Evolutionary conservation across 345 rosid genomes (phyloP), one percentile per base, ranked within the genome.

Genomic region (Eucalyptus sp.): DNA sequence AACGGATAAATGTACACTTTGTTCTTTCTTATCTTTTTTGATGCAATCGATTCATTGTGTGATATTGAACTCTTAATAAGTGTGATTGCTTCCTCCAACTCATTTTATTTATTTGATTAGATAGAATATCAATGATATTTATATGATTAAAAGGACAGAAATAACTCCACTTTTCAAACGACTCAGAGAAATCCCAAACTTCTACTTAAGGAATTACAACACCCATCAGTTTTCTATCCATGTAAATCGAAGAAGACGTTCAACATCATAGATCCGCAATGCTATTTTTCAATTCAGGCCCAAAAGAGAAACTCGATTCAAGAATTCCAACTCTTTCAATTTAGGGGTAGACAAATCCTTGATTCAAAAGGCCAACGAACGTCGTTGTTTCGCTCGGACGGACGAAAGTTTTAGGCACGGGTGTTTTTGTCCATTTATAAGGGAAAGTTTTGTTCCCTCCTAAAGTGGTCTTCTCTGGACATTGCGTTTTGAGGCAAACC

Each of bases 111-210:
- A 18, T 52, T 52, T 0, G 1, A 52, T 18, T 52, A 52, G 0
- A 52, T 52, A 52, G 5, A 52, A 52, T 52, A 4, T 52, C 9
- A 3, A 51, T 7, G 1, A 18, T 52, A 3, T 3, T 52, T 52
- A 20, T 52, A 52, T 52, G 58, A 52, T 52, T 52, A 52, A 52
- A 18, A 52, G 0, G 2, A 52, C 0, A 52, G 5, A 52, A 18
- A 52, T 0, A 52, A 18, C 58, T 52, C 0, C 10, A 52, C 0
- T 52, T 52, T 52, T 52, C 10, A 20, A 52, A 52, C 1, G 0
- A 52, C 2, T 52, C 0, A 52, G 0, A 52, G 58, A 3, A 52
- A 52, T 20, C 5, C 0, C 25, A 52, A 20, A 52, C 25, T 0
- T 20, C 0, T 7, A 18, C 10, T 18, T 52, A 20, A 1, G 58